Evolutionary conservation across 2,329 filamentous ascomycete genomes (phyloP), one percentile per base, ranked within the genome.

Genomic region (Fusarium sp.): DNA sequence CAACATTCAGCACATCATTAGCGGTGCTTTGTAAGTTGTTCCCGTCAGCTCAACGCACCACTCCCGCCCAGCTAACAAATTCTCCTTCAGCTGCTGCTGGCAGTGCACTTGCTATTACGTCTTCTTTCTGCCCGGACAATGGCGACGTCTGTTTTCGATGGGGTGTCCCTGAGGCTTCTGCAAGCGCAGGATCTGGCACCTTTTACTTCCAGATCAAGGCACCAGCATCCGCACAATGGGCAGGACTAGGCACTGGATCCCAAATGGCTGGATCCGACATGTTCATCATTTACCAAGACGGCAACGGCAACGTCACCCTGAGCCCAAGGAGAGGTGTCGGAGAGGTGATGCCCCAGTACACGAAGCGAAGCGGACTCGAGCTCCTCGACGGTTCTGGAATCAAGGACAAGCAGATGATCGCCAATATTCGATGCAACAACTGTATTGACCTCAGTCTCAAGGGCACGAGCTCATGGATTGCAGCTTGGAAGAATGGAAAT

Each of bases 161-260:
- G 71, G 89, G 83, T 45, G 85, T 91, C 6, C 89, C 90, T 1
- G 74, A 82, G 50, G 76, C 82, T 4, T 86, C 88, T 3, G 84
- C 85, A 18, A 81, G 81, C 41, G 82, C 84, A 7, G 84, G 83
- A 36, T 81, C 82, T 8, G 89, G 89, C 61, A 88, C 89, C 77
- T 84, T 92, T 60, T 91, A 89, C 78, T 85, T 92, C 71, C 89
- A 91, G 76, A 83, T 92, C 62, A 81, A 81, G n/a, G 88, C 89
- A 8, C 87, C 88, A 4, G 83, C 83, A 5, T 81, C 81, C 11
- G 87, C 87, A 77, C 75, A 79, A 66, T 92, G 90, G 90, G 84
- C 90, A 22, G 87, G 84, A 14, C 82, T 91, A 24, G 90, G 88
- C 35, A 88, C 87, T 36, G 90, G 90, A 50, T 73, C 76, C 1